These are phyloP conservation scores for Didymella sp. DNA, from an alignment of 2,329 filamentous ascomycete genomes.

Conservation along the genomic window DNA sequence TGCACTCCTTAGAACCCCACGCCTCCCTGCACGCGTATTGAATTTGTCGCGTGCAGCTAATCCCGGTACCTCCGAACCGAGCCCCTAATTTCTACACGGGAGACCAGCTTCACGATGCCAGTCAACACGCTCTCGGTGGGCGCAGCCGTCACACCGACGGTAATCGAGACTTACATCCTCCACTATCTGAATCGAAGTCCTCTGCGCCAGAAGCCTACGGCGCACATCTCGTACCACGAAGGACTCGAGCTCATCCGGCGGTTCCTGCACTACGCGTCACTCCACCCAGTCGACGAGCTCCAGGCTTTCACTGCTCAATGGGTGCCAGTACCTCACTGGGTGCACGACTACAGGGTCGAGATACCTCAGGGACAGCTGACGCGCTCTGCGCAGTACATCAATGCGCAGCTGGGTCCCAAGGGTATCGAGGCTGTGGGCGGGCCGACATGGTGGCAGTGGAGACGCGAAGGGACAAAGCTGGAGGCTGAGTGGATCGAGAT, in stretches of 20 bases:
- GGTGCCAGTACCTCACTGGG: conserved; percentile 89
- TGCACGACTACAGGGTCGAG: conserved; percentile 73
- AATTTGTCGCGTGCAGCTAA: conserved; percentile 9
- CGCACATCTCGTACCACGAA: conserved; percentile 92
- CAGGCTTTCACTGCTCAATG: conserved; percentile 91
- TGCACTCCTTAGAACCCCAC: not conserved
- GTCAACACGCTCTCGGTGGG: conserved; percentile 83
- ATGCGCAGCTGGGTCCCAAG: conserved; percentile 76
- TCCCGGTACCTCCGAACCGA: conserved; percentile 18
- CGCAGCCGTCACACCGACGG: conserved; percentile 84
- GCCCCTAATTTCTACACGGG: conserved; percentile 6
- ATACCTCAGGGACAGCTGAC: conserved; percentile 70
- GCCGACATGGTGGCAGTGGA: conserved; percentile 76
- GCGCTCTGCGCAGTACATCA: conserved; percentile 69
- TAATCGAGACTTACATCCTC: conserved; percentile 83
- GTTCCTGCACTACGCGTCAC: conserved; percentile 84
- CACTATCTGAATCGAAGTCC: conserved; percentile 88
- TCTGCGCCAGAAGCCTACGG: conserved; percentile 79
- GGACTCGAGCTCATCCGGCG: conserved; percentile 85
- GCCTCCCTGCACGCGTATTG: not conserved
- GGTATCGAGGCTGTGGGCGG: conserved; percentile 83
- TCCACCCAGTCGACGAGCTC: conserved; percentile 90
- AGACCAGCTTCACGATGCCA: conserved; percentile 54
- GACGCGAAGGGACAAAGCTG: conserved; percentile 67
- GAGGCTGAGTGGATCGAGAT: conserved; percentile 97